phyloP scores from a whole-genome alignment of 768 basidiomycete species.

The Agaricus sinodeliciosus region DNA sequence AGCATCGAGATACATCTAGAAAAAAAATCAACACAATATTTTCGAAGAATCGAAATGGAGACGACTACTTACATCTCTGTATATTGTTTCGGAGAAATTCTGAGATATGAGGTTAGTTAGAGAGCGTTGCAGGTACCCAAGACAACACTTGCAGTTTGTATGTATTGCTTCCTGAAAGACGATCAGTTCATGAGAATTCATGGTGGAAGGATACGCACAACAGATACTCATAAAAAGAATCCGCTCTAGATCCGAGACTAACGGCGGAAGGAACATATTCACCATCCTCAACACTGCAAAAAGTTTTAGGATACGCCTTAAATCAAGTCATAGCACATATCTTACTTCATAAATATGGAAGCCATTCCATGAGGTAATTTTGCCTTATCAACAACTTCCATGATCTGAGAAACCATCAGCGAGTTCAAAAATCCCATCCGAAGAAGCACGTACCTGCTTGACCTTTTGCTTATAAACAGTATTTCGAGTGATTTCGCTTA shows the following conservation, averaged over 20 bases:
- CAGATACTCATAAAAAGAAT: constrained; percentile 92
- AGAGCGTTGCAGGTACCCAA: neutral
- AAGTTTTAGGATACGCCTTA: neutral
- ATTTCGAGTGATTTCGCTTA: constrained; percentile 74
- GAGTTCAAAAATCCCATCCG: neutral
- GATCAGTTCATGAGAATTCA: constrained; percentile 2
- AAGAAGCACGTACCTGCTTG: constrained; percentile 48
- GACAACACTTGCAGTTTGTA: constrained; percentile 58
- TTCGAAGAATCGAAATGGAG: neutral
- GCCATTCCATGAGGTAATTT: constrained; percentile 67
- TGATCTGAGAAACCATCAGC: constrained; percentile 30
- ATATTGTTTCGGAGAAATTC: constrained; percentile 56
- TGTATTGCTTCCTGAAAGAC: constrained; percentile 58
- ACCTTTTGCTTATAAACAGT: constrained; percentile 76
- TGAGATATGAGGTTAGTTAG: constrained; percentile 17
- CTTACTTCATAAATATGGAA: constrained; percentile 78
- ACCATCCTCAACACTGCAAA: constrained; percentile 30
- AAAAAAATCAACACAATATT: neutral
- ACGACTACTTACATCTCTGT: constrained; percentile 16
- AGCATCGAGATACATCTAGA: constrained; percentile 82
- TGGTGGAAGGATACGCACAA: constrained; percentile 37
- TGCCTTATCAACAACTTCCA: constrained; percentile 61
- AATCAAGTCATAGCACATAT: neutral
- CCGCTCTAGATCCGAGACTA: constrained; percentile 85
- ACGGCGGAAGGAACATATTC: constrained; percentile 60